Percentiles rank a stretch among this genome's conserved stretches.
phyloP scores from a whole-genome alignment of 2,329 filamentous ascomycete genomes.

The Anisogramma anomala region DNA sequence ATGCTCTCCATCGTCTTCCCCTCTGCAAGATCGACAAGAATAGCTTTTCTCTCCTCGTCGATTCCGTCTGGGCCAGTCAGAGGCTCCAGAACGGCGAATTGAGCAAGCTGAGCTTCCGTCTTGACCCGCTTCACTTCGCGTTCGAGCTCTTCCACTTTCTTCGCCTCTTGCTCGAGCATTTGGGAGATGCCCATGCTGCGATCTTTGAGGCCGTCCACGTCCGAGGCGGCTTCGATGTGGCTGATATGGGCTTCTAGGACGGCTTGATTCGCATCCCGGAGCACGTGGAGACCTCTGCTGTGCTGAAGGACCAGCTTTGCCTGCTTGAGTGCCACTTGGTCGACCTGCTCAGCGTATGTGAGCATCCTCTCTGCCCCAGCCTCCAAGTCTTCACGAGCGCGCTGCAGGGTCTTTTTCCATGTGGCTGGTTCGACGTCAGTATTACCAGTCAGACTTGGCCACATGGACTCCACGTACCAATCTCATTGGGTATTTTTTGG shows the following conservation, averaged over 20 bases:
- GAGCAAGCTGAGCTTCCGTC: constrained; percentile 24
- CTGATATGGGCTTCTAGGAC: constrained; percentile 60
- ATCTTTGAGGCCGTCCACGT: constrained; percentile 55
- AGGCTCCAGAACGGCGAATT: constrained; percentile 26
- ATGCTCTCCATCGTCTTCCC: constrained; percentile 51
- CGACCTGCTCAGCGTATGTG: constrained; percentile 41
- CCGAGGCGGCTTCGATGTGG: constrained; percentile 71
- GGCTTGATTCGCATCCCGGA: constrained; percentile 51
- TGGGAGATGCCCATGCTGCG: constrained; percentile 51
- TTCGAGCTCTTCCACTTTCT: constrained; percentile 29
- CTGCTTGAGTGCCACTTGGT: constrained; percentile 44
- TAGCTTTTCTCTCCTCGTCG: constrained; percentile 30
- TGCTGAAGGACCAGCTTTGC: constrained; percentile 40
- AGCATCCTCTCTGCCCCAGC: constrained; percentile 33
- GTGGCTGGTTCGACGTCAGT: constrained; percentile 18
- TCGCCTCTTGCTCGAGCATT: constrained; percentile 35
- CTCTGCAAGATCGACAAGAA: constrained; percentile 27
- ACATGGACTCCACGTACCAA: constrained; percentile 34
- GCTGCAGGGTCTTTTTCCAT: constrained; percentile 25
- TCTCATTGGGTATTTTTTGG: constrained; percentile 56
- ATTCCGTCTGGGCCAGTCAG: background rate
- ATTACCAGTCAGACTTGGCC: background rate
- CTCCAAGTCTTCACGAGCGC: constrained; percentile 26
- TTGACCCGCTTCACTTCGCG: constrained; percentile 25
- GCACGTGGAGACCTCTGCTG: constrained; percentile 47